Evolutionary conservation across 1,139 yeast species (phyloP).

Genomic region (Magnusiomyces suaveolens): DNA sequence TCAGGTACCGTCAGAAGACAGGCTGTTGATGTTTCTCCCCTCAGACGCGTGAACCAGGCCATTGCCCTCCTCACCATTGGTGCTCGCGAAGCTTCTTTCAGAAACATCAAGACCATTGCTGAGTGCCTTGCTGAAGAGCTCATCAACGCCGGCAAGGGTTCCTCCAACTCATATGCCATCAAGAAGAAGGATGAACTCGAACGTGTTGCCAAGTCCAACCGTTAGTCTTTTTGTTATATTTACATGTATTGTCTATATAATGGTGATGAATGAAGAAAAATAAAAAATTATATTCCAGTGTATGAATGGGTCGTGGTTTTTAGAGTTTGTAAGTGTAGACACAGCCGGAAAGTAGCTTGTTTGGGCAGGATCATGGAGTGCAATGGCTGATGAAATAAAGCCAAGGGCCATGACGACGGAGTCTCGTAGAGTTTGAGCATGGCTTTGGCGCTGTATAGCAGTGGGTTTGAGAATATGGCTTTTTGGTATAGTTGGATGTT

Average conservation of each 20-base stretch:
- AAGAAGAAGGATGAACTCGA: constrained; percentile 99
- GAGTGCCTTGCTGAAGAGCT: constrained; percentile 99
- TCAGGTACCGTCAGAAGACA: constrained; percentile 99
- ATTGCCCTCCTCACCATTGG: constrained; percentile 96
- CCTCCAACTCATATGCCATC: constrained; percentile 99
- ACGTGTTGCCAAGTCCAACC: constrained; percentile 99
- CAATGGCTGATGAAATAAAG: constrained; percentile 88
- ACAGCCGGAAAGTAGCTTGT: constrained; percentile 35
- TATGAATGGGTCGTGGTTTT: no score
- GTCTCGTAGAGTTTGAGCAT: constrained; percentile 94
- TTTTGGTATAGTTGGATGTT: no score
- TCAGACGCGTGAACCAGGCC: constrained; percentile 99
- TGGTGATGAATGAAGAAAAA: constrained; percentile 1
- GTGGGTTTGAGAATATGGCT: no score
- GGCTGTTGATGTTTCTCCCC: constrained; percentile 99
- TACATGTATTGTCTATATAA: not conserved
- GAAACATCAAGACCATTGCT: constrained; percentile 99
- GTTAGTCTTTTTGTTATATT: constrained; percentile 46
- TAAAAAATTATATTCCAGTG: no score
- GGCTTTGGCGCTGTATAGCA: constrained; percentile 77
- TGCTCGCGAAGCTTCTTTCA: constrained; percentile 99
- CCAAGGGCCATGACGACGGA: constrained; percentile 89
- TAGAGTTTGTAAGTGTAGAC: no score
- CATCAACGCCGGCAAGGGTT: constrained; percentile 99
- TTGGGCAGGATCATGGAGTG: constrained; percentile 77